phyloP scores from a whole-genome alignment of 106 monocot species.

The Acorus calamus region DNA sequence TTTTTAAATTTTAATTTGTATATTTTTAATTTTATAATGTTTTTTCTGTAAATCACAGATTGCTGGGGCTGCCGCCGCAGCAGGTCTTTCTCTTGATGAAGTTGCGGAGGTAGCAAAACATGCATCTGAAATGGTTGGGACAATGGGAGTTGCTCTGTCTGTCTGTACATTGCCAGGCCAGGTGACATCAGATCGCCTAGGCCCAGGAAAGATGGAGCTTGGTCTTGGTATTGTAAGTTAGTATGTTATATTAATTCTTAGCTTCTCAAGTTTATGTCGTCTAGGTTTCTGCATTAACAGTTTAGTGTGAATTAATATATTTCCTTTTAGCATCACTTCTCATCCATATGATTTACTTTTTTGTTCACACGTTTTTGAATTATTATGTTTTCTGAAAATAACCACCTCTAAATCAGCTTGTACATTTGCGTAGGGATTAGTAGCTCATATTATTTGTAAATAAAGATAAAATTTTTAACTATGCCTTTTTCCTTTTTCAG shows the following conservation, averaged over 20 bases:
- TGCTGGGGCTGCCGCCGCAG: conserved; percentile 91
- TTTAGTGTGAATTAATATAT: no score
- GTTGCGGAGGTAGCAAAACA: conserved; percentile 86
- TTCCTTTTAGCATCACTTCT: no score
- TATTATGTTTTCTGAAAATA: no score
- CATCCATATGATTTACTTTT: no score
- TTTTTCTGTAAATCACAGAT: conserved; percentile 29
- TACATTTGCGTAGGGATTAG: no score
- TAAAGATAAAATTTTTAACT: background rate
- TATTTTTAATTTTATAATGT: background rate
- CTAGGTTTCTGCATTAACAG: background rate
- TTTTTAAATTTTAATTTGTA: background rate
- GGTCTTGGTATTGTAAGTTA: conserved; percentile 96
- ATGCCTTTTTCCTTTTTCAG: conserved; percentile 21
- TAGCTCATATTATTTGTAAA: no score
- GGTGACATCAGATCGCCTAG: conserved; percentile 79
- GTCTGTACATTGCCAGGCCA: conserved; percentile 91
- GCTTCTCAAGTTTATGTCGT: background rate
- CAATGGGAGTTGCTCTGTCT: conserved; percentile 95
- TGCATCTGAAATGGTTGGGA: conserved; percentile 86
- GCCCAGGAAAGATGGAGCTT: conserved; percentile 81
- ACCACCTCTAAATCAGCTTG: no score
- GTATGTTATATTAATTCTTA: background rate
- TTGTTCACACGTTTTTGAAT: no score
- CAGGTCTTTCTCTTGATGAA: conserved; percentile 72